A percentile compares a stretch with the other conserved stretches of the same genome.
phyloP scores from a whole-genome alignment of 306 rosid genomes.

The Pyrus communis region DNA sequence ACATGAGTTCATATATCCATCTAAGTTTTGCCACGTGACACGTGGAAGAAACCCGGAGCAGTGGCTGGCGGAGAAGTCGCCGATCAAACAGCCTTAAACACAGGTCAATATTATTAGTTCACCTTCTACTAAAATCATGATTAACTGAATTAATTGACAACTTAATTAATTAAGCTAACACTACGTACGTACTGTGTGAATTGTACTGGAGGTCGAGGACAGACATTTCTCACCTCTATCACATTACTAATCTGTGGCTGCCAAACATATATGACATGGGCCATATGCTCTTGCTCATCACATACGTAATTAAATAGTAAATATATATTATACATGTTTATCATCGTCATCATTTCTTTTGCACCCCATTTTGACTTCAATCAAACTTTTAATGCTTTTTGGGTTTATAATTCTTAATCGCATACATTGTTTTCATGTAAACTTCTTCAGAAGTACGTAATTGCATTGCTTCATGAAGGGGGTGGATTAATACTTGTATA shows the following conservation, averaged over 20 bases:
- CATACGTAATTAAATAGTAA: not conserved
- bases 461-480: not conserved
- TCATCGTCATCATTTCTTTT: not conserved
- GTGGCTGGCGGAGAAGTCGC: constrained; percentile 1
- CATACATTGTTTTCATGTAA: not conserved
- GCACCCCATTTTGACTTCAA: not conserved
- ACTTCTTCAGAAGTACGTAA: not conserved
- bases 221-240: not conserved
- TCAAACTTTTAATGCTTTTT: too few species aligned
- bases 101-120: not conserved
- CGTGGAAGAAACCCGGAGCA: constrained; percentile 16
- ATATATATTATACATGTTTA: not conserved
- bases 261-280: not conserved
- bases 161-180: not conserved
- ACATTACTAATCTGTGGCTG: not conserved
- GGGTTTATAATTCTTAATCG: not conserved
- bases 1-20: not conserved
- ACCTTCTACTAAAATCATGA: not conserved
- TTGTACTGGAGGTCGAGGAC: not conserved
- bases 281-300: not conserved
- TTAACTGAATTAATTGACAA: not conserved
- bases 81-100: not conserved
- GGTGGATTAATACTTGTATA: not conserved
- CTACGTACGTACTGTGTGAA: too few species aligned
- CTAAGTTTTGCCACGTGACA: not conserved